Percentiles rank a stretch among this genome's conserved stretches.
phyloP scores from a whole-genome alignment of 176 grass and related monocot genomes.

The Elaeis guineensis region DNA sequence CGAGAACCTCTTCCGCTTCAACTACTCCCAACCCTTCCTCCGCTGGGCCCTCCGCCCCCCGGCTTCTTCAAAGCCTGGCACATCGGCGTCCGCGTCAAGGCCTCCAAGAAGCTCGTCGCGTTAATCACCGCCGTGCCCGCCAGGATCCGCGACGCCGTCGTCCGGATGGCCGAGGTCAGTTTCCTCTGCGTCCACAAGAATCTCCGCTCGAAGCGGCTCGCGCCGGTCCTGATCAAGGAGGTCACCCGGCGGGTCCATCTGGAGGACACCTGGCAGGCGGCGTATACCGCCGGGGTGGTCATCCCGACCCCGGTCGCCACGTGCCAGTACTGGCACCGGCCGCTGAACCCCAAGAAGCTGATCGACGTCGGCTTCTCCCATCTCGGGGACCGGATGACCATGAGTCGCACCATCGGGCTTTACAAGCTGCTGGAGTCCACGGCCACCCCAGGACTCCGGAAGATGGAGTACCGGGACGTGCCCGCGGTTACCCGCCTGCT shows the following conservation, averaged over 20 bases:
- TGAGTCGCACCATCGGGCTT: slow-evolving; percentile 86
- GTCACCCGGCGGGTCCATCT: slow-evolving; percentile 86
- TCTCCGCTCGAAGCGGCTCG: slow-evolving; percentile 96
- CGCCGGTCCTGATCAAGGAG: slow-evolving; percentile 92
- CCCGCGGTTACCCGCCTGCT: slow-evolving; percentile 62
- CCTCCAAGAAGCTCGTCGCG: slow-evolving; percentile 92
- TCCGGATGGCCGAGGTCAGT: slow-evolving; percentile 97
- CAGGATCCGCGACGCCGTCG: slow-evolving; percentile 69
- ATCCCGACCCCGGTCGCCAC: slow-evolving; percentile 90
- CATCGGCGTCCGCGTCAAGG: slow-evolving; percentile 1
- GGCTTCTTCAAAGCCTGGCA: slow-evolving; percentile 35
- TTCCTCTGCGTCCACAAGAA: slow-evolving; percentile 99
- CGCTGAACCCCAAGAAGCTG: slow-evolving; percentile 89
- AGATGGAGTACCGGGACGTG: slow-evolving; percentile 88
- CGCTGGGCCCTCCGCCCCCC: slow-evolving; percentile 90
- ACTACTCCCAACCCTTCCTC: slow-evolving; percentile 87
- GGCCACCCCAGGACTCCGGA: slow-evolving; percentile 65
- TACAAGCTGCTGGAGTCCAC: slow-evolving; percentile 77
- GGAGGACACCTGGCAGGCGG: slow-evolving; percentile 97
- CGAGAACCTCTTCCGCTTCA: slow-evolving; percentile 99
- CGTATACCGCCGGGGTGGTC: slow-evolving; percentile 81
- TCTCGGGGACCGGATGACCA: slow-evolving; percentile 77
- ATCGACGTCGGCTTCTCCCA: slow-evolving; percentile 91
- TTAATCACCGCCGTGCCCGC: slow-evolving; percentile 93
- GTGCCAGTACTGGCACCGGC: slow-evolving; percentile 91